Base-by-base conservation (phyloP, 768 basidiomycete species). In the Boletus tomentosulus region DNA sequence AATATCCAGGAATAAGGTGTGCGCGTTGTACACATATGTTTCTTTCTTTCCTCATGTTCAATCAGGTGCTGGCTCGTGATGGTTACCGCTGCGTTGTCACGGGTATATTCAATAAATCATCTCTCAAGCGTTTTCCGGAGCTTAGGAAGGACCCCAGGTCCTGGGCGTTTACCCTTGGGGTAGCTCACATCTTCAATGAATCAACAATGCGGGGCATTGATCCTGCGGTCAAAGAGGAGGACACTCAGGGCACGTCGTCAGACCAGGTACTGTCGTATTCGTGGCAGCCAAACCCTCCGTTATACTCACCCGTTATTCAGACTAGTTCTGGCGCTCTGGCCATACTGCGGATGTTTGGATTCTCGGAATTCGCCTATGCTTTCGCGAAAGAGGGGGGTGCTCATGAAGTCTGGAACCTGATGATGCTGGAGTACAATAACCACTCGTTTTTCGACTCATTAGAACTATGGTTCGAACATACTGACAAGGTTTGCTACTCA, bases 371-470 rank as follows among this genome's bases (percentile, higher is more conserved):
- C 19, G 3, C 9, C 11, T 19, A 46, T 4, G 15, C 25, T 1
- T 46, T 54, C 38, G 9, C 1, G 25, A 9, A 16, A 33, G 11
- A n/a, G 15, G 33, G 37, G 10, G 37, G 56, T 7, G 19, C 49
- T 11, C 48, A 54, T 9, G 3, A 48, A 3, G 4, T 24, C 3
- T 42, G 37, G 56, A 53, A 56, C 34, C n/a, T 57, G 11, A 28
- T 56, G 13, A 38, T 30, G 4, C 44, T 56, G 4, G n/a, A 54
- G 10, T 1, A 1, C 4, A 11, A 34, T 30, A 0, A 46, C 5
- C 22, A 12, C 12, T 0, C 0, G 2, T 0, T 24, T 48, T 19
- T 31, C 10, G 30, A 9, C 10, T 2, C 9, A 2, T 31, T 31
- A 31, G 3, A 7, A 6, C 37, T 39, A 2, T 39, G 38, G 38